Conservation (phyloP, 306 rosid genomes). For the Pyrus bretschneideri region DNA sequence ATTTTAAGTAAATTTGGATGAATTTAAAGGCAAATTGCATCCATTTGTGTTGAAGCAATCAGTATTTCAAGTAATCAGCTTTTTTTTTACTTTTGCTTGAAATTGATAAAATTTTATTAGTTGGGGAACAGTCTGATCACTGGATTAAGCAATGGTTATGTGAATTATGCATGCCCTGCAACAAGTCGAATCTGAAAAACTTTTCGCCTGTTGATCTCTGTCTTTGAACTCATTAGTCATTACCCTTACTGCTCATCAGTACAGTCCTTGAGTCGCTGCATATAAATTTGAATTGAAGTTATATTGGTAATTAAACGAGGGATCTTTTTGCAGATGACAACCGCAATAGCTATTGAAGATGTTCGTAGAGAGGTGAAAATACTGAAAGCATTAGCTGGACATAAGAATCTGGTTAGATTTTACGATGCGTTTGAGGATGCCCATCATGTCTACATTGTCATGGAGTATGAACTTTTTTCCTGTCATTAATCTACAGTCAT, state of each 20-base stretch:
- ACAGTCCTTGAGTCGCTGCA: background rate
- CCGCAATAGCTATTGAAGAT: slow-evolving; percentile 91
- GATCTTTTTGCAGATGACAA: slow-evolving; percentile 68
- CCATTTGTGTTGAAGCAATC: background rate
- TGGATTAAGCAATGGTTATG: background rate
- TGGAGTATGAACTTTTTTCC: slow-evolving; percentile 65
- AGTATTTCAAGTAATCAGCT: background rate
- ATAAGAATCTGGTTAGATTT: slow-evolving; percentile 76
- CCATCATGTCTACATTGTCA: slow-evolving; percentile 80
- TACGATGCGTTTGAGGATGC: slow-evolving; percentile 83
- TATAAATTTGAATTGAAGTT: background rate
- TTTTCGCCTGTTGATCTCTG: background rate
- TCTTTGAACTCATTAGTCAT: background rate
- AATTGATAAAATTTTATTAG: background rate
- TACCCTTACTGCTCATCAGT: background rate
- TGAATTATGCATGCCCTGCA: slow-evolving; percentile 5
- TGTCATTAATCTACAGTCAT: background rate
- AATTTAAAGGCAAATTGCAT: background rate
- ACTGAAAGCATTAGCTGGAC: slow-evolving; percentile 89
- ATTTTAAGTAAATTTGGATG: background rate
- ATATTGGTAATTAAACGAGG: slow-evolving; percentile 9
- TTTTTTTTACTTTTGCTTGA: background rate
- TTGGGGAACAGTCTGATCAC: background rate
- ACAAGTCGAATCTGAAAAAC: background rate
- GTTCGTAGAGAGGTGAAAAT: slow-evolving; percentile 93